Percentiles rank a stretch among this genome's conserved stretches.
phyloP scores from a whole-genome alignment of 176 grass and related monocot species.

The Rhynchospora pubera region DNA sequence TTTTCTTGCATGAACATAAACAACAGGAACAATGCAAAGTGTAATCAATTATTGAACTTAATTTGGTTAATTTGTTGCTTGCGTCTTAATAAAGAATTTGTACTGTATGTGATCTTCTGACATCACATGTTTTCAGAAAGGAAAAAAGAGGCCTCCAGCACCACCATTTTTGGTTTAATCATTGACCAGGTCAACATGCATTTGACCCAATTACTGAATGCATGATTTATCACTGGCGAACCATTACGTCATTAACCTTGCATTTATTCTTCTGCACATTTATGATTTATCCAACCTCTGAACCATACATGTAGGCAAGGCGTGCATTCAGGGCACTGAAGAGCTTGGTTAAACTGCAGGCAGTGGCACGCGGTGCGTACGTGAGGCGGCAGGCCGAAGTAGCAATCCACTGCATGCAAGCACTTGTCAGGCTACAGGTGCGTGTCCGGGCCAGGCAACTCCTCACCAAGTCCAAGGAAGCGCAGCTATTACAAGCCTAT shows the following conservation, averaged over 20 bases:
- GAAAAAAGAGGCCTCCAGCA: neutral
- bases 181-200: too few relatives aligned
- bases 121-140: neutral
- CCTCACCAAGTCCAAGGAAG: slow-evolving; percentile 37
- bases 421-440: slow-evolving; percentile 67
- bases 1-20: neutral
- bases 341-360: slow-evolving; percentile 92
- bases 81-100: neutral
- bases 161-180: too few relatives aligned
- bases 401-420: slow-evolving; percentile 88
- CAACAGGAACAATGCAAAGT: neutral
- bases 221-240: neutral
- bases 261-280: neutral
- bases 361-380: slow-evolving; percentile 71
- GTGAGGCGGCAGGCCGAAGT: slow-evolving; percentile 74
- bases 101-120: neutral
- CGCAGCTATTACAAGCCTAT: slow-evolving; percentile 20
- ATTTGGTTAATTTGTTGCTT: neutral
- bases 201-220: neutral
- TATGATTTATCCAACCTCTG: neutral
- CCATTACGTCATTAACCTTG: neutral
- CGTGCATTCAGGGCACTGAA: slow-evolving; percentile 68
- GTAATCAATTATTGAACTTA: neutral
- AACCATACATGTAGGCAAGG: slow-evolving; percentile 45
- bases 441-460: slow-evolving; percentile 62